Base-by-base conservation (phyloP, 2,329 filamentous ascomycete genomes). In the Lomentospora prolificans region DNA sequence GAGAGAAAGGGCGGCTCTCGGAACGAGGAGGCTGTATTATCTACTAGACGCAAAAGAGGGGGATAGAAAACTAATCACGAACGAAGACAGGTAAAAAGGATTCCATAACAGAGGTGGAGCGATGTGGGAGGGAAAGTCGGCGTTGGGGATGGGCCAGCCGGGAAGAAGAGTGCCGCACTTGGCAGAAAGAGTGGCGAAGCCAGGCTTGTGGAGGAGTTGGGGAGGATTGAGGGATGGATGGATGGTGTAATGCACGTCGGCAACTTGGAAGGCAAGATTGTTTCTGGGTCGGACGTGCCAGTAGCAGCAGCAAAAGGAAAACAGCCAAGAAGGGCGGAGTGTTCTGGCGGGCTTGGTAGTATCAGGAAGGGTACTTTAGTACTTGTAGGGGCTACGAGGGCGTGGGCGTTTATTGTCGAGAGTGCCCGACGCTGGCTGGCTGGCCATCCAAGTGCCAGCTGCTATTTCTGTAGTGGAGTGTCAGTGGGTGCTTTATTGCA, bases 301-400 rank as follows among this genome's bases (percentile, higher is more conserved):
- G 30, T 33, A 22, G 12, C 17, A 48, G 44, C 22, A 10, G 10
- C 17, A 17, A 25, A 22, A 5, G 22, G 44, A 22, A 25, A 22
- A 22, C 5, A 8, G 44, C 44, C 44, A 48, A 48, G 44, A 48
- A 48, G 9, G 44, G 22, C 44, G 44, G 44, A 25, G 44, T 48
- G 22, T 48, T 48, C 19, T 48, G 44, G 41, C 44, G 44, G 44
- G 44, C 44, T 48, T 48, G 44, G 44, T 48, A 48, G 44, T 48
- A 25, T 48, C 44, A 48, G 44, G 44, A 48, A 48, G 44, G 44
- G 6, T 12, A 10, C 10, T 17, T 22, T 12, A 24, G n/a, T 12
- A 19, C 6, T 6, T n/a, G 44, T 22, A 22, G 44, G 44, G 44
- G 44, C 44, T 41, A 17, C n/a, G 36, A 36, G 31, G 31, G 7